Evolutionary conservation across 495 filamentous ascomycete genomes (phyloP).

Genomic region (Penicillium herquei): DNA sequence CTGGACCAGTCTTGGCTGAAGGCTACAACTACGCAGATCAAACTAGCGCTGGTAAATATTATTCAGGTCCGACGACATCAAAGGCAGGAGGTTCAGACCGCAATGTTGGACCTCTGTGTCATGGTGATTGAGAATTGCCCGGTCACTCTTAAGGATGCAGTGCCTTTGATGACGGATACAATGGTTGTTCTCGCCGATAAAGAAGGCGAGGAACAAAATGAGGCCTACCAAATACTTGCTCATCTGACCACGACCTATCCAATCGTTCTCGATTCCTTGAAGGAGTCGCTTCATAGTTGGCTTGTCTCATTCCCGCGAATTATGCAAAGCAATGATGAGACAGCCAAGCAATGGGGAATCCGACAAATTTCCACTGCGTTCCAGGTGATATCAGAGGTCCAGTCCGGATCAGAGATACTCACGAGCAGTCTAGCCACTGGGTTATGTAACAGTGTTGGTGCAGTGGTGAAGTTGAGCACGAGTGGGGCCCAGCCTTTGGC

Average conservation of each 20-base stretch:
- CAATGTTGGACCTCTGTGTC: constrained; percentile 67
- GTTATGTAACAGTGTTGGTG: constrained; percentile 45
- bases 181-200: constrained; percentile 69
- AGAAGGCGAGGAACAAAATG: constrained; percentile 35
- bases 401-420: constrained; percentile 68
- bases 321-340: constrained; percentile 84
- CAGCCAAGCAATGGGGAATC: constrained; percentile 66
- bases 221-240: constrained; percentile 46
- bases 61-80: constrained; percentile 76
- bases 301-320: constrained; percentile 72
- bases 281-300: constrained; percentile 76
- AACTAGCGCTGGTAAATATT: constrained; percentile 77
- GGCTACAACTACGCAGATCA: constrained; percentile 78
- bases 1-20: constrained; percentile 70
- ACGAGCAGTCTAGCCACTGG: constrained; percentile 62
- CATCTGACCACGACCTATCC: constrained; percentile 63
- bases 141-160: constrained; percentile 67
- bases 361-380: constrained; percentile 71
- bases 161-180: constrained; percentile 73
- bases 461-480: constrained; percentile 32
- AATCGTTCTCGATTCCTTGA: constrained; percentile 64
- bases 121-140: constrained; percentile 74
- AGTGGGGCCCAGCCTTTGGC: constrained; percentile 29
- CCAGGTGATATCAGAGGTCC: constrained; percentile 62
- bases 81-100: constrained; percentile 64